Conservation (phyloP, 495 filamentous ascomycete species). For the Tuber calosporum region DNA sequence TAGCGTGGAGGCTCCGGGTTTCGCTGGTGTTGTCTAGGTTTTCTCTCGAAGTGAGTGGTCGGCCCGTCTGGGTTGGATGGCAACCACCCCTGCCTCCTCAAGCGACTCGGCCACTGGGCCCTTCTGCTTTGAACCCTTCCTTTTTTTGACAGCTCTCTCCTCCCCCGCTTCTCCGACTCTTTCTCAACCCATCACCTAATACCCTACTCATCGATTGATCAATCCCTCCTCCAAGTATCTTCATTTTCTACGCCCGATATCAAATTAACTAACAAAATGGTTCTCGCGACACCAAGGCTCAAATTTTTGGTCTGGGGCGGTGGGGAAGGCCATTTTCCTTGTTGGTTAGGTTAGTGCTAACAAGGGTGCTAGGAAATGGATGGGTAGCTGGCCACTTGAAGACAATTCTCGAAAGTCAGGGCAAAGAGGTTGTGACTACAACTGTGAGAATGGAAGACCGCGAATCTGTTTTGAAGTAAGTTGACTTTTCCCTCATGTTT, state of each 20-base stretch:
- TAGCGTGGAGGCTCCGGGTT: too few species aligned
- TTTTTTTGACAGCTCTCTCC: background rate
- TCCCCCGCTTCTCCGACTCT: background rate
- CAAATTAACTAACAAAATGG: conserved; percentile 16
- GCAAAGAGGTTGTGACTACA: conserved; percentile 54
- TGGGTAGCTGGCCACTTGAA: conserved; percentile 62
- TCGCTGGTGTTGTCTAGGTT: too few species aligned
- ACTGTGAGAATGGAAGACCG: conserved; percentile 58
- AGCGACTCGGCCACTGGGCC: background rate
- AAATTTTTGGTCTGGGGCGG: conserved; percentile 58
- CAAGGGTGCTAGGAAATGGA: conserved; percentile 39
- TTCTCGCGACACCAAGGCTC: conserved; percentile 29
- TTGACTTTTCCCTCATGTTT: background rate
- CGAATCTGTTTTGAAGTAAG: conserved; percentile 47
- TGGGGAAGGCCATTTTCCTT: conserved; percentile 28
- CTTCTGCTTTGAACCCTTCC: background rate
- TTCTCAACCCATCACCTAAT: background rate
- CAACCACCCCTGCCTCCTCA: background rate
- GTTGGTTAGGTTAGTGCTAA: conserved; percentile 8
- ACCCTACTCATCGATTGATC: background rate
- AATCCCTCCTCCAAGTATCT: background rate
- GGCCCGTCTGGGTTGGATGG: background rate
- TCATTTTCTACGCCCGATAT: background rate
- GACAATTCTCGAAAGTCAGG: conserved; percentile 54
- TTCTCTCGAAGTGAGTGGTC: too few species aligned